Conservation (phyloP, 164 flowering plant species). For the Macadamia integrifolia region DNA sequence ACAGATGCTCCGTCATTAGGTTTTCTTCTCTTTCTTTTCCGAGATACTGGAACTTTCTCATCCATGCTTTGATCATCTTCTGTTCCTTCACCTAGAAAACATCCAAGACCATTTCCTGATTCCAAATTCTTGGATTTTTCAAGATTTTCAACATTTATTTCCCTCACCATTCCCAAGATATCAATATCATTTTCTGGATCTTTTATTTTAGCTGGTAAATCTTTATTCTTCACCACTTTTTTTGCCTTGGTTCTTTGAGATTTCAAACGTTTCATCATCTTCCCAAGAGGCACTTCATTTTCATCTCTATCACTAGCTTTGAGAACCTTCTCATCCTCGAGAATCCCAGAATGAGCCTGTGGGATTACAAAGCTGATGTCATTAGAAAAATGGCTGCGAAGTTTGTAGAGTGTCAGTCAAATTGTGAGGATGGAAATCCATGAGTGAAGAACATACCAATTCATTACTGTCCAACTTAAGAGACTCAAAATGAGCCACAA, state of each 20-base stretch:
- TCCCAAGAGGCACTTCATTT: slow-evolving; percentile 77
- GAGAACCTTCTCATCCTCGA: slow-evolving; percentile 33
- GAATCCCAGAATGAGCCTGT: slow-evolving; percentile 42
- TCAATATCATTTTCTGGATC: slow-evolving; percentile 54
- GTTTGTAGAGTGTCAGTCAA: not conserved
- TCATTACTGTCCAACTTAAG: slow-evolving; percentile 49
- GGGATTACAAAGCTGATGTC: slow-evolving; percentile 9
- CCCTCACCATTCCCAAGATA: slow-evolving; percentile 77
- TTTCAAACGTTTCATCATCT: slow-evolving; percentile 62
- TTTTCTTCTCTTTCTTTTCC: slow-evolving; percentile 37
- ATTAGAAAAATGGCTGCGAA: not conserved
- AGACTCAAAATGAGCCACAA: slow-evolving; percentile 64
- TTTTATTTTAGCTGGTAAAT: slow-evolving; percentile 27
- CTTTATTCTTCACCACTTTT: slow-evolving; percentile 38
- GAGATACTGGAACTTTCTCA: slow-evolving; percentile 16
- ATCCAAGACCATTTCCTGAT: slow-evolving; percentile 51
- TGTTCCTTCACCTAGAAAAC: slow-evolving; percentile 23
- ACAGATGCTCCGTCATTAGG: slow-evolving; percentile 24
- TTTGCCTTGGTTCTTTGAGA: slow-evolving; percentile 48
- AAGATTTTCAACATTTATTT: slow-evolving; percentile 63
- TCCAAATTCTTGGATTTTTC: slow-evolving; percentile 37
- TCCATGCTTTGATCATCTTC: slow-evolving; percentile 15
- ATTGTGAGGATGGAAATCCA: not conserved
- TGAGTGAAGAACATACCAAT: slow-evolving; percentile 28
- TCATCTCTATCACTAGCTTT: slow-evolving; percentile 62